Evolutionary conservation across 345 rosid genomes (phyloP).

Genomic region (Murraya paniculata): DNA sequence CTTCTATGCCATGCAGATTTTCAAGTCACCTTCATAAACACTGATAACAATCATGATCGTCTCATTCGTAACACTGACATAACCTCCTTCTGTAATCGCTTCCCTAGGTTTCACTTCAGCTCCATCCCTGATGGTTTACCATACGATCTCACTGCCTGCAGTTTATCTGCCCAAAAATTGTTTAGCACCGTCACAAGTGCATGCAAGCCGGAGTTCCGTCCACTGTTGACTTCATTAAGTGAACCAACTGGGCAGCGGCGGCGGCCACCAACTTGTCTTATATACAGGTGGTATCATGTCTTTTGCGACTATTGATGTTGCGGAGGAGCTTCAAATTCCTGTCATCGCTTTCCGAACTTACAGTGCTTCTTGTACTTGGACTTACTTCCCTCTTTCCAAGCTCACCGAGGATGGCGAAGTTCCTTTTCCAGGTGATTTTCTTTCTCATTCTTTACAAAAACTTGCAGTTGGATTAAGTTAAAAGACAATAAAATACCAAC

Average conservation of each 20-base stretch:
- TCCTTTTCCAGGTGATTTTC: conserved; percentile 36
- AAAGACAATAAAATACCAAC: no score
- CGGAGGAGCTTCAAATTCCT: conserved; percentile 30
- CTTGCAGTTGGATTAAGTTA: no score
- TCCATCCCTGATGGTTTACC: conserved; percentile 30
- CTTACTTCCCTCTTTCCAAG: conserved; percentile 27
- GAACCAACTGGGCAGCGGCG: background rate
- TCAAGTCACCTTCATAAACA: conserved; percentile 53
- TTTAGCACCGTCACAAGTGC: conserved; percentile 1
- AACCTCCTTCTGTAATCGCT: conserved; percentile 27
- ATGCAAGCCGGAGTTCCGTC: conserved; percentile 14
- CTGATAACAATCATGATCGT: conserved; percentile 29
- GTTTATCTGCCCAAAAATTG: conserved; percentile 6
- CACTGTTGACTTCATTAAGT: conserved; percentile 5
- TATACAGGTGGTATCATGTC: conserved; percentile 35
- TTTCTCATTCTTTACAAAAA: no score
- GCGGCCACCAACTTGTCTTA: conserved; percentile 27
- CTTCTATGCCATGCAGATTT: conserved; percentile 44
- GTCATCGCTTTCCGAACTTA: conserved; percentile 28
- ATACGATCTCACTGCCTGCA: conserved; percentile 9
- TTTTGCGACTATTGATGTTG: conserved; percentile 28
- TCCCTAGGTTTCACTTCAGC: conserved; percentile 27
- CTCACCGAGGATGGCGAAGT: conserved; percentile 36
- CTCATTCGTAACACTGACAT: conserved; percentile 22
- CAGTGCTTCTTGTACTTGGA: conserved; percentile 33